Evolutionary conservation across 2,329 filamentous ascomycete genomes (phyloP).

Genomic region (Calonectria fujianensis): DNA sequence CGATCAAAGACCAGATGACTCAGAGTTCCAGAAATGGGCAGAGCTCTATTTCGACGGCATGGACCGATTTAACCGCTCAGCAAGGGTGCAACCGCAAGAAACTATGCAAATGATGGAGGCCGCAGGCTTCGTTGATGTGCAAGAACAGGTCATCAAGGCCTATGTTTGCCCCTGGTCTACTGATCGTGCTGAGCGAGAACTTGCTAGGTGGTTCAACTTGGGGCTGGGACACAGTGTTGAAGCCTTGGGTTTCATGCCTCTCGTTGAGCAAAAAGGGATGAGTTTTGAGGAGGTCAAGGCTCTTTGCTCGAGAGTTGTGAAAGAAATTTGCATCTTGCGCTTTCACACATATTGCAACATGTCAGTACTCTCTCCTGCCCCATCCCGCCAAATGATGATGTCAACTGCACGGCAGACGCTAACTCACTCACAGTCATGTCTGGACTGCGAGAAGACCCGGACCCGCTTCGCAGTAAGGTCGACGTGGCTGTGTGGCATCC

Average conservation of each 20-base stretch:
- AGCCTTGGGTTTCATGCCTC: slow-evolving; percentile 82
- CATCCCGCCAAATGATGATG: not conserved
- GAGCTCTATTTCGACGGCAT: slow-evolving; percentile 81
- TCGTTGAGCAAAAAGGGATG: slow-evolving; percentile 72
- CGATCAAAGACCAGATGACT: slow-evolving; percentile 73
- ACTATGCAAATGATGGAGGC: slow-evolving; percentile 77
- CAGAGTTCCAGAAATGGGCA: slow-evolving; percentile 81
- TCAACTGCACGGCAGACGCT: not conserved
- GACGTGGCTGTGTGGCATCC: slow-evolving; percentile 11
- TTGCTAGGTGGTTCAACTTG: slow-evolving; percentile 90
- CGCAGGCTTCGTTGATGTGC: slow-evolving; percentile 87
- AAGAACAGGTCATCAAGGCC: slow-evolving; percentile 80
- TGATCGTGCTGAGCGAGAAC: slow-evolving; percentile 78
- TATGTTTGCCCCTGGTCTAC: slow-evolving; percentile 85
- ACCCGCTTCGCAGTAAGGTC: slow-evolving; percentile 46
- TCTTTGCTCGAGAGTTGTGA: slow-evolving; percentile 77
- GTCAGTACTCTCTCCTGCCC: slow-evolving; percentile 72
- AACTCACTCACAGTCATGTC: slow-evolving; percentile 47
- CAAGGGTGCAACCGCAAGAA: slow-evolving; percentile 72
- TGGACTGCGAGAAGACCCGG: slow-evolving; percentile 55
- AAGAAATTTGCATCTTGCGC: slow-evolving; percentile 80
- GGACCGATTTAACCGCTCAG: slow-evolving; percentile 76
- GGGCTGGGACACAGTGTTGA: slow-evolving; percentile 84
- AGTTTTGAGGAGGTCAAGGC: slow-evolving; percentile 76
- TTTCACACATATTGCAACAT: slow-evolving; percentile 84